A percentile compares a stretch with the other conserved stretches of the same genome.
Evolutionary conservation across 345 rosid genomes (phyloP).

Genomic region (Aegle marmelos): DNA sequence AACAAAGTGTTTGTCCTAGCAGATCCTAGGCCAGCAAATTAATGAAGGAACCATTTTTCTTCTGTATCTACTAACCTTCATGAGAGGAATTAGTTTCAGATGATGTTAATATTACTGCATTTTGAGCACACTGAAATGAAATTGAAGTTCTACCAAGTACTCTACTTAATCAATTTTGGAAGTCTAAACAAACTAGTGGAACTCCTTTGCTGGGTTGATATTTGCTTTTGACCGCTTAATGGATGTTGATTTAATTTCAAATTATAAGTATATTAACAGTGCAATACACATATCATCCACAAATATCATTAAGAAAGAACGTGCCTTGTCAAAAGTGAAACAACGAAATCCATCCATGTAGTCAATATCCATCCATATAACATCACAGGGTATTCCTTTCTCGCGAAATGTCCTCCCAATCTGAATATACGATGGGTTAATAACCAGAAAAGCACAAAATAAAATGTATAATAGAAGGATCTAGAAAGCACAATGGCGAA

Average conservation of each 20-base stretch:
- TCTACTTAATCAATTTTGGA: too few relatives aligned
- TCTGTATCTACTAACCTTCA: neutral
- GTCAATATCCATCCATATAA: conserved; percentile 98
- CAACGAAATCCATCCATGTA: conserved; percentile 98
- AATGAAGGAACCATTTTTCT: neutral
- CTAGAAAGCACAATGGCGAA: neutral
- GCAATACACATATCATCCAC: neutral
- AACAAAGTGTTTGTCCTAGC: neutral
- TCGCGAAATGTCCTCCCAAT: conserved; percentile 68
- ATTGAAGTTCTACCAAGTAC: neutral
- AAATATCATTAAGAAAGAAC: conserved; percentile 12
- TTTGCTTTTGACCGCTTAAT: neutral
- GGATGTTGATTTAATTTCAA: neutral
- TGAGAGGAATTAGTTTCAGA: neutral
- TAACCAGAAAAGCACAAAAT: conserved; percentile 8
- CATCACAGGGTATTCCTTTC: conserved; percentile 85
- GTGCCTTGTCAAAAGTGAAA: conserved; percentile 89
- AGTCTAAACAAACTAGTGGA: neutral
- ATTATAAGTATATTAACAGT: neutral
- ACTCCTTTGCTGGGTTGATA: neutral
- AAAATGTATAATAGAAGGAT: neutral
- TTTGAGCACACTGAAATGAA: neutral
- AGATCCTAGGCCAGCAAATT: neutral
- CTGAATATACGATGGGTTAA: conserved; percentile 31
- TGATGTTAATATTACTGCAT: neutral